Evolutionary conservation across 495 filamentous ascomycete species (phyloP).

Genomic region (Talaromyces borbonicus): DNA sequence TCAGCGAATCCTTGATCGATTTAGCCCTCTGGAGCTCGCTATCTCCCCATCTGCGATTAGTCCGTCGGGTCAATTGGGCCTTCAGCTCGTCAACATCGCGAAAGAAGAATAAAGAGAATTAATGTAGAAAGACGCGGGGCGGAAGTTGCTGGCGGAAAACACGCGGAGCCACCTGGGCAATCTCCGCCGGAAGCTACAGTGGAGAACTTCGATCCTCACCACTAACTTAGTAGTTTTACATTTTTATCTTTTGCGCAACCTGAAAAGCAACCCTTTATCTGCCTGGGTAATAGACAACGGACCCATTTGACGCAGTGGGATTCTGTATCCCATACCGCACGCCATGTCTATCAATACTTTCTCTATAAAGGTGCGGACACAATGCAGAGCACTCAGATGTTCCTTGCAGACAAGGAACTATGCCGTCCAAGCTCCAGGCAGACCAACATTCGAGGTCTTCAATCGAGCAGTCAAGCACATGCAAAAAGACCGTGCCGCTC

Average conservation of each 20-base stretch:
- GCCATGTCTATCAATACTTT: constrained; percentile 2
- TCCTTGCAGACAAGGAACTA: constrained; percentile 41
- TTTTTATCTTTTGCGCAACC: no score
- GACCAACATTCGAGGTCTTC: constrained; percentile 81
- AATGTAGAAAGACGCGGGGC: not conserved
- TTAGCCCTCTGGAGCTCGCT: no score
- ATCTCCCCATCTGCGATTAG: no score
- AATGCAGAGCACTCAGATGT: not conserved
- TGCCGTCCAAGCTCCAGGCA: constrained; percentile 65
- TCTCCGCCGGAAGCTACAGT: not conserved
- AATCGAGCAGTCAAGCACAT: constrained; percentile 75
- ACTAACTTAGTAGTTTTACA: no score
- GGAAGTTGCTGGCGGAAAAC: constrained; percentile 2
- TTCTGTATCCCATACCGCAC: no score
- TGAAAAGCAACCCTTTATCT: no score
- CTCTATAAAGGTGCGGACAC: not conserved
- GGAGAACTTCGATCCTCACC: not conserved
- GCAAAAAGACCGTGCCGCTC: constrained; percentile 79
- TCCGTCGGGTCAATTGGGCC: no score
- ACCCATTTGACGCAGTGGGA: no score
- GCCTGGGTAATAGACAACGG: no score
- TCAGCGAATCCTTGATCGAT: no score
- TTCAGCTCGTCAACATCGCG: not conserved
- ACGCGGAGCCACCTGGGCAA: not conserved
- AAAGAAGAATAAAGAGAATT: not conserved